Evolutionary conservation across 73 alveolate species (phyloP), one percentile per base, ranked within the genome.

Genomic region (Halteria grandinella): DNA sequence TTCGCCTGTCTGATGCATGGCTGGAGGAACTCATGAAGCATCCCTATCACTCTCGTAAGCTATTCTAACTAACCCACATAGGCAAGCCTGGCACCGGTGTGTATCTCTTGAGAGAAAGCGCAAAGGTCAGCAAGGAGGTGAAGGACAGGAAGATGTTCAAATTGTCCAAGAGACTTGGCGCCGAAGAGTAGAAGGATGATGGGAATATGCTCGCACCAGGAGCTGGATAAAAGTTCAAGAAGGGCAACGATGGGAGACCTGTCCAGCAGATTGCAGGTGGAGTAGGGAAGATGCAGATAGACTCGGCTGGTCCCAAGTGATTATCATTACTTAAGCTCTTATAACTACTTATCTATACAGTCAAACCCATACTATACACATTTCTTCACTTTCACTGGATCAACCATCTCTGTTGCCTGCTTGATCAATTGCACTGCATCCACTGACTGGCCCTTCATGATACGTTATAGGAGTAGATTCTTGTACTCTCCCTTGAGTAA

Each of bases 51-150:
- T 49, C 62, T n/a, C 15, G 62, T 49, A 49, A 49, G 23, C 15
- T 49, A 10, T 10, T 49, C 10, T 10, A n/a, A 11, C 15, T 49
- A 49, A 49, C 62, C 25, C 20, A n/a, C 20, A 10, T n/a, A 49
- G 62, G 20, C 11, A 49, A 49, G 25, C 29, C 62, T 49, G 62
- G 62, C 15, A 49, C 62, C 8, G 62, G 29, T n/a, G 20, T 49
- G 20, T 49, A n/a, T n/a, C 20, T 49, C 11, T n/a, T 49, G 62
- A 49, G 20, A n/a, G 62, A 49, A 31, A 8, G 25, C 10, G 23
- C 29, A 7, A 49, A 53, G 29, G 69, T 6, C 5, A 20, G 21
- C 12, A 53, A 25, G 29, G 69, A 53, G 51, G 29, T 41, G 18
- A 53, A 53, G 18, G n/a, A n/a, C n/a, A n/a, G n/a, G n/a, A n/a